These are phyloP conservation scores for Scorias spongiosa DNA, from an alignment of 2,329 filamentous ascomycete species.

Conservation along the genomic window DNA sequence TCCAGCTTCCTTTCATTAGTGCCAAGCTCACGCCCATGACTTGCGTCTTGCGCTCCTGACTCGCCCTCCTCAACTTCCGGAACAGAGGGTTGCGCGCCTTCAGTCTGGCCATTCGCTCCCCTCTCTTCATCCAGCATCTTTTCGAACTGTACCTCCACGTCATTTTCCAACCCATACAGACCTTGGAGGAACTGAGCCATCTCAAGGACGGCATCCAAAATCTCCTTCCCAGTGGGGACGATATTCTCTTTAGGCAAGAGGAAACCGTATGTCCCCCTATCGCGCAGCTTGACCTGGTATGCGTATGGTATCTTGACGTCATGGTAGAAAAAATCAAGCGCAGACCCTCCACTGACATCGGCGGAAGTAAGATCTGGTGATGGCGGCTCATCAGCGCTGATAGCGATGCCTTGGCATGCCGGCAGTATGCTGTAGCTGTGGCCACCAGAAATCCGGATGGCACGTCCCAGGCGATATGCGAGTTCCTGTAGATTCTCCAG, in stretches of 20 bases:
- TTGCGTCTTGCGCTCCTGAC: too few relatives aligned
- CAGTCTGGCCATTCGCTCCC: too few relatives aligned
- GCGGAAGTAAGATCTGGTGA: slow-evolving; percentile 8
- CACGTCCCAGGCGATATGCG: slow-evolving; percentile 73
- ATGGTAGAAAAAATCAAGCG: slow-evolving; percentile 91
- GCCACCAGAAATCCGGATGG: slow-evolving; percentile 60
- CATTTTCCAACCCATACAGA: not conserved
- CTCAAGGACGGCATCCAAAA: slow-evolving; percentile 58
- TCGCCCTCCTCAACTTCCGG: too few relatives aligned
- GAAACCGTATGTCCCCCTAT: slow-evolving; percentile 90
- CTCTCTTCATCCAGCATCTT: not conserved
- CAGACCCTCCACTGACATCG: slow-evolving; percentile 67
- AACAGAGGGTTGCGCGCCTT: too few relatives aligned
- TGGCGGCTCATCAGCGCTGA: slow-evolving; percentile 17
- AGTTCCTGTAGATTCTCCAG: slow-evolving; percentile 87
- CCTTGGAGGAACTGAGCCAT: not conserved
- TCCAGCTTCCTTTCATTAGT: too few relatives aligned
- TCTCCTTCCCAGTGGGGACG: slow-evolving; percentile 74
- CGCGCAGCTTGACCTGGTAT: slow-evolving; percentile 86
- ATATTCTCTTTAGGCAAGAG: slow-evolving; percentile 76
- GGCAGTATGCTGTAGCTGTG: slow-evolving; percentile 47
- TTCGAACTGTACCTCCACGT: not conserved
- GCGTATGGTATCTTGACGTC: slow-evolving; percentile 68
- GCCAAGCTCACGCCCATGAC: too few relatives aligned
- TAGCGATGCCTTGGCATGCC: slow-evolving; percentile 58